These are phyloP conservation scores for Westerdykella sp. DNA, from an alignment of 2,329 filamentous ascomycete species.

Conservation along the genomic window DNA sequence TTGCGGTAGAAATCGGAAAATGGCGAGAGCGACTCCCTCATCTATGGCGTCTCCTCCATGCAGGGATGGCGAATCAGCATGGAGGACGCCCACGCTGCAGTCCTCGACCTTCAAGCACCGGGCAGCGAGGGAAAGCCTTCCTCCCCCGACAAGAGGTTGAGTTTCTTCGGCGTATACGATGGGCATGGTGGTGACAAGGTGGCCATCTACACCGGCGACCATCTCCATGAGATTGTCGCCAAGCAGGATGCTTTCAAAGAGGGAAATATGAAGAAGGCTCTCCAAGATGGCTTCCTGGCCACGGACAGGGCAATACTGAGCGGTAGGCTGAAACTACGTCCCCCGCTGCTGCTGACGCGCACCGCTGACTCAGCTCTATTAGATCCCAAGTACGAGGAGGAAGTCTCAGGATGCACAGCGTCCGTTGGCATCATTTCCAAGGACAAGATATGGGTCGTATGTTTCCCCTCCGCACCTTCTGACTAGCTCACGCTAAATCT, in stretches of 20 bases:
- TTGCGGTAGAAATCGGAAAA: conserved; percentile 67
- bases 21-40: conserved; percentile 85
- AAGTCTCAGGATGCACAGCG: conserved; percentile 95
- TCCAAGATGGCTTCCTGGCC: conserved; percentile 95
- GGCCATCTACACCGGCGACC: conserved; percentile 82
- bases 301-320: conserved; percentile 93
- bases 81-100: conserved; percentile 89
- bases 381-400: conserved; percentile 97
- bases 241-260: conserved; percentile 92
- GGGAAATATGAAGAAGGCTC: conserved; percentile 86
- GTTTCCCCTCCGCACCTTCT: conserved; percentile 43
- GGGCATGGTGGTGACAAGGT: conserved; percentile 97
- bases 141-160: conserved; percentile 65
- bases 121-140: conserved; percentile 51
- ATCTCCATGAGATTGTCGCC: conserved; percentile 88
- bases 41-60: conserved; percentile 97
- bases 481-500: conserved; percentile 10
- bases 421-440: conserved; percentile 83
- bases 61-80: conserved; percentile 99
- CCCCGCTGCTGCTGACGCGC: conserved; percentile 5
- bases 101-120: conserved; percentile 75
- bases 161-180: conserved; percentile 97
- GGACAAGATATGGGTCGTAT: conserved; percentile 90
- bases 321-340: conserved; percentile 53
- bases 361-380: conserved; percentile 26